Conservation (phyloP, 345 rosid genomes). For the Corchorus olitorius region DNA sequence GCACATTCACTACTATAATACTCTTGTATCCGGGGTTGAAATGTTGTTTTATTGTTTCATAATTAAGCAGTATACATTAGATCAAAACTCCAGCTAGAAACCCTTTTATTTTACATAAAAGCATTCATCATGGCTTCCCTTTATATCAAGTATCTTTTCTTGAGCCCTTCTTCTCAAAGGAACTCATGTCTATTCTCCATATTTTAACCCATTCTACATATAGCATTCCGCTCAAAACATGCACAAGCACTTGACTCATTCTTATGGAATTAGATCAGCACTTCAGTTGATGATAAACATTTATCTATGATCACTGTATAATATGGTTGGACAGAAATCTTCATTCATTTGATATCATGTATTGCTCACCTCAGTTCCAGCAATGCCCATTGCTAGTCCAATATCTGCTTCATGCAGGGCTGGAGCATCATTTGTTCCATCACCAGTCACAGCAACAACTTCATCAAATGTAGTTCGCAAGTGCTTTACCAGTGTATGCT, state of each 20-base stretch:
- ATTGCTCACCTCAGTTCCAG: constrained; percentile 84
- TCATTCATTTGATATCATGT: background rate
- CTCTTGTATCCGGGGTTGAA: background rate
- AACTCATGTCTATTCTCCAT: background rate
- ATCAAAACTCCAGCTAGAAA: constrained; percentile 1
- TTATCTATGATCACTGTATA: background rate
- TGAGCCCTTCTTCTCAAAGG: background rate
- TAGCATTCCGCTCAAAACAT: background rate
- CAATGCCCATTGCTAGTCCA: constrained; percentile 97
- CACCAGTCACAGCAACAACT: constrained; percentile 95
- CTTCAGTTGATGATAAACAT: background rate
- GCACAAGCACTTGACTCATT: background rate
- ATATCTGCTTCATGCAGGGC: constrained; percentile 97
- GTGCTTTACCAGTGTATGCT: constrained; percentile 84
- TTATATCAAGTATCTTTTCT: background rate
- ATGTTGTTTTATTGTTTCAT: background rate
- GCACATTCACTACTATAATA: background rate
- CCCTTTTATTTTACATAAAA: background rate
- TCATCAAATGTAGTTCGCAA: constrained; percentile 78
- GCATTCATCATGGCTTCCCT: background rate
- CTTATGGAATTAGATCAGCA: background rate
- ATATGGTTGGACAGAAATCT: background rate
- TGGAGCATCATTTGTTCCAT: constrained; percentile 98
- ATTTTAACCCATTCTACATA: background rate
- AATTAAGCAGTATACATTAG: background rate